phyloP scores from a whole-genome alignment of 768 basidiomycete genomes.

The Leccinum obscurum region DNA sequence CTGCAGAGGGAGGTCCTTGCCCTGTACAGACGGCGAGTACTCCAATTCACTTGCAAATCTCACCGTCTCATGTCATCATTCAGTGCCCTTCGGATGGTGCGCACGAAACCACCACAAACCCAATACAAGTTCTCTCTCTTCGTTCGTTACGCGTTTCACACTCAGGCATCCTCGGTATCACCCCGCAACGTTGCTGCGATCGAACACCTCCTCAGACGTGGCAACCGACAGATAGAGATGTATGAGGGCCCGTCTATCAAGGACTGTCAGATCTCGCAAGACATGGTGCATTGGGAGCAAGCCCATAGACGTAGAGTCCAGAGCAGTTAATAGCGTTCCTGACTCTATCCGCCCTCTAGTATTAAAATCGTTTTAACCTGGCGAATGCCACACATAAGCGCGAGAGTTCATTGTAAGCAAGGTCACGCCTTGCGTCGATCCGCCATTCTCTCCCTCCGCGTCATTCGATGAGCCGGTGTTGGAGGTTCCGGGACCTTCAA shows the following conservation, averaged over 20 bases:
- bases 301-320: constrained; percentile 18
- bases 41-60: not conserved
- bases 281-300: constrained; percentile 68
- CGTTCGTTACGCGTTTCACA: constrained; percentile 68
- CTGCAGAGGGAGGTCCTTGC: constrained; percentile 53
- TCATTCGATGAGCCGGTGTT: constrained; percentile 17
- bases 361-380: constrained; percentile 6
- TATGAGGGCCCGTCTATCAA: constrained; percentile 67
- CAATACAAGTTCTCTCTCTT: constrained; percentile 67
- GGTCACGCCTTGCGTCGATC: constrained; percentile 19
- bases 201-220: constrained; percentile 76
- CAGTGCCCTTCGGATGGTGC: constrained; percentile 77
- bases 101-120: constrained; percentile 58
- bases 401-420: not conserved
- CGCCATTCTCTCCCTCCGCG: constrained; percentile 20
- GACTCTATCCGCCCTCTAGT: not conserved
- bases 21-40: constrained; percentile 55
- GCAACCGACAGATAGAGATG: constrained; percentile 63
- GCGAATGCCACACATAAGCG: constrained; percentile 8
- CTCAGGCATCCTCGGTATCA: constrained; percentile 58
- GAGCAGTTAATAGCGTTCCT: constrained; percentile 12
- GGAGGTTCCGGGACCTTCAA: constrained; percentile 16
- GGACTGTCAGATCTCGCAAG: constrained; percentile 72
- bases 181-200: constrained; percentile 67
- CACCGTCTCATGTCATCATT: constrained; percentile 4